Percentiles rank a stretch among this genome's conserved stretches.
Evolutionary conservation across 164 flowering plant genomes (phyloP).

Genomic region (Sedum album): DNA sequence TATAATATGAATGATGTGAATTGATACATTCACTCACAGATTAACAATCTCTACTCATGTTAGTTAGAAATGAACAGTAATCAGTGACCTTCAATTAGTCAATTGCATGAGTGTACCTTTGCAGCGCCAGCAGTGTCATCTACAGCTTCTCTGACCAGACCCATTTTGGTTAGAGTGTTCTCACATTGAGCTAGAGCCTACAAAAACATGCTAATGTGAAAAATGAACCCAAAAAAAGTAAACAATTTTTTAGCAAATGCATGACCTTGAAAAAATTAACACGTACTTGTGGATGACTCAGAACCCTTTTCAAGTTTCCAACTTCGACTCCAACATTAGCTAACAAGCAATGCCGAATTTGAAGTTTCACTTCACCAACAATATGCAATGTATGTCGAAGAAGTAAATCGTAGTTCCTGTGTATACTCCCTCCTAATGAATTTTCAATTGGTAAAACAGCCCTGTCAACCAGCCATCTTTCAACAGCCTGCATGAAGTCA

Average conservation of each 20-base stretch:
- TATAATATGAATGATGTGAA: not conserved
- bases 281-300: constrained; percentile 91
- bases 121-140: constrained; percentile 99
- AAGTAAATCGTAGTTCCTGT: constrained; percentile 84
- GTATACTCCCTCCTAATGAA: constrained; percentile 95
- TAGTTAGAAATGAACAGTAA: not conserved
- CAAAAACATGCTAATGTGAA: constrained; percentile 11
- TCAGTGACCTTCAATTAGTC: not conserved
- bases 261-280: not conserved
- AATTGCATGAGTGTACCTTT: constrained; percentile 35
- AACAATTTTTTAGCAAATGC: not conserved
- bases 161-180: constrained; percentile 67
- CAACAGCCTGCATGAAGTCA: constrained; percentile 59
- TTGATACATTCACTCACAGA: not conserved
- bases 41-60: not conserved
- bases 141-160: constrained; percentile 82
- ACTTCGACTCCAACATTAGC: constrained; percentile 70
- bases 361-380: constrained; percentile 88
- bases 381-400: constrained; percentile 82
- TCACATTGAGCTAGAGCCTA: constrained; percentile 99
- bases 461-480: constrained; percentile 80
- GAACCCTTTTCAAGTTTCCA: constrained; percentile 68
- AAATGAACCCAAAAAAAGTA: not conserved
- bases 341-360: constrained; percentile 76
- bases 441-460: constrained; percentile 96